Conservation (phyloP, 2,329 filamentous ascomycete species). For the Xylariaceae sp. region DNA sequence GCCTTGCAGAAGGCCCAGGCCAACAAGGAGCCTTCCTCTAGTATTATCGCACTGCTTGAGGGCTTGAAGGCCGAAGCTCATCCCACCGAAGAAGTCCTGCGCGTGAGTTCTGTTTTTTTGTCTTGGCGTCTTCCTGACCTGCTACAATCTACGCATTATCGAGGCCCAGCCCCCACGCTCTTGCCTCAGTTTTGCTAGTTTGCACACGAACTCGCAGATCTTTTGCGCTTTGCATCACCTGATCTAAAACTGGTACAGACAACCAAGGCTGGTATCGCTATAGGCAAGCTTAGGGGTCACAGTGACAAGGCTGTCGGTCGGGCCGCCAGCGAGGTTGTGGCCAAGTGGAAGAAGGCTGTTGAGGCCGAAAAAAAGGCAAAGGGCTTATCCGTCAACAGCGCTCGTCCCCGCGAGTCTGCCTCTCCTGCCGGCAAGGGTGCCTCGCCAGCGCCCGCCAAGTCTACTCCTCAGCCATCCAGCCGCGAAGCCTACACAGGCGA, state of each 20-base stretch:
- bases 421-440: constrained; percentile 47
- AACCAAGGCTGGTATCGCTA: constrained; percentile 86
- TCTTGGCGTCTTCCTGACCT: neutral
- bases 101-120: constrained; percentile 12
- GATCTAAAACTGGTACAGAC: constrained; percentile 43
- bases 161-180: neutral
- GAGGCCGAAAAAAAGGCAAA: constrained; percentile 59
- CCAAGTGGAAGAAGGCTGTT: constrained; percentile 81
- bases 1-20: constrained; percentile 75
- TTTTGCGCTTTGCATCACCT: constrained; percentile 2
- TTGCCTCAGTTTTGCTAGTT: neutral
- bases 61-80: constrained; percentile 76
- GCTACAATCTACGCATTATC: neutral
- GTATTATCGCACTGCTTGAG: constrained; percentile 71
- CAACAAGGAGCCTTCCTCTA: constrained; percentile 70
- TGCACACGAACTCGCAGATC: neutral
- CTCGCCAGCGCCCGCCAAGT: constrained; percentile 44
- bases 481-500: constrained; percentile 57
- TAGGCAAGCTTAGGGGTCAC: constrained; percentile 78
- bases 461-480: constrained; percentile 44
- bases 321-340: constrained; percentile 77
- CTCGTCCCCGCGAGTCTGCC: constrained; percentile 46
- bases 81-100: constrained; percentile 82
- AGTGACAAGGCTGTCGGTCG: constrained; percentile 77
- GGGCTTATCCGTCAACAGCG: constrained; percentile 21